These are phyloP conservation scores for Macaranga tanarius DNA, from an alignment of 441 rosid genomes.

Conservation along the genomic window DNA sequence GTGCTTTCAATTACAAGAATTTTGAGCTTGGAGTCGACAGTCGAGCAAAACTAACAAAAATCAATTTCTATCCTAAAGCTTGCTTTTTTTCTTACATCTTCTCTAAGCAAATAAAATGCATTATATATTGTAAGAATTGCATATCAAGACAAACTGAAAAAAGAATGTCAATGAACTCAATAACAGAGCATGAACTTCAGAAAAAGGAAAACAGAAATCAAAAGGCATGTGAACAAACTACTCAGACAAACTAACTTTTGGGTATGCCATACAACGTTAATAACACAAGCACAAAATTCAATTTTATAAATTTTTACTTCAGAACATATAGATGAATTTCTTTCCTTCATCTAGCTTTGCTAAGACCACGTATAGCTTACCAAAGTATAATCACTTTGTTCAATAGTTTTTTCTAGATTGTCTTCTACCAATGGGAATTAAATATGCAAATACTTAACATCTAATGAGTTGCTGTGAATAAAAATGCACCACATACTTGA, in stretches of 20 bases:
- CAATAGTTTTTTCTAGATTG: too few relatives aligned
- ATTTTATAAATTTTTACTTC: too few relatives aligned
- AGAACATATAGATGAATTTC: neutral
- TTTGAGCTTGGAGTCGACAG: neutral
- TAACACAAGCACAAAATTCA: too few relatives aligned
- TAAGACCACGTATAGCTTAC: neutral
- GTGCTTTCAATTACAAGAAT: neutral
- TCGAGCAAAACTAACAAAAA: neutral
- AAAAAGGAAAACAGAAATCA: neutral
- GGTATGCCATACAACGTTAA: too few relatives aligned
- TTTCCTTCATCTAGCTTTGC: neutral
- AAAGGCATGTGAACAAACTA: neutral
- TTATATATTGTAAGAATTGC: neutral
- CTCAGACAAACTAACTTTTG: neutral
- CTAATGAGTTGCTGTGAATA: too few relatives aligned
- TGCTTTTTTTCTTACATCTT: too few relatives aligned
- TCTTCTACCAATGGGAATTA: too few relatives aligned
- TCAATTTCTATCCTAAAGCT: neutral
- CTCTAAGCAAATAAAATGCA: too few relatives aligned
- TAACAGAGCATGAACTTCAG: neutral
- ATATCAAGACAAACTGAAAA: neutral
- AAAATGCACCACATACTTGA: too few relatives aligned
- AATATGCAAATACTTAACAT: too few relatives aligned
- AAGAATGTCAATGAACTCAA: neutral
- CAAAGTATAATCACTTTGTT: too few relatives aligned